Base-by-base conservation (phyloP, 352 stramenopile genomes). In the Globisporangium iwayamae region DNA sequence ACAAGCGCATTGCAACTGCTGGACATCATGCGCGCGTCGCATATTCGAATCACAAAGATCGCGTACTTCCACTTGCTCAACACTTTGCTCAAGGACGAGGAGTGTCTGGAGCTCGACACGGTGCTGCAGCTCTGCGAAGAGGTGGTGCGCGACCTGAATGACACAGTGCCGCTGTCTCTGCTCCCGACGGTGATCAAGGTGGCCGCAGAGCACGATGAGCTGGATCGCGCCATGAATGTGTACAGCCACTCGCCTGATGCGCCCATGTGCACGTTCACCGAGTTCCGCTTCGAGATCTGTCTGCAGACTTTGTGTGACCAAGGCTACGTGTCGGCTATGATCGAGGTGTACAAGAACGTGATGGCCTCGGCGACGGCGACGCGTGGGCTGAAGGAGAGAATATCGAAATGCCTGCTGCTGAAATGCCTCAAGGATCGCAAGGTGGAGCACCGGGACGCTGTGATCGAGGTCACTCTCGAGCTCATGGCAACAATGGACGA, bases 271-370 rank as follows among this genome's bases (percentile, higher is more conserved):
- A 46, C 41, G 2, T 87, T 78, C 52, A 83, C 74, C 1, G 76
- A 90, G 63, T 82, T 80, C 62, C 79, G 74, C 10, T 89, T 93
- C 58, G 81, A 89, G 32, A 87, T 87, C 47, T 87, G 76, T 56
- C 60, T 90, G 41, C 80, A 88, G 57, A 77, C 78, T 41, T 61
- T 93, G 32, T 81, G 76, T 69, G 59, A 79, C 5, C 54, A 78
- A 32, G 69, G 72, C 32, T 70, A 80, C 60, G 61, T 76, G 13
- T 63, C 67, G 9, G 79, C 87, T 66, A 74, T 90, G 63, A 71
- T 93, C 30, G 57, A 75, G 11, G 65, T 93, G 30, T 85, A 90
- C 50, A 59, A 69, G 56, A 71, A 80, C 39, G 39, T 93, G 2
- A 76, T 93, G 59, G 47, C 38, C 16, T 83, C 78, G 0, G 45